Base-by-base conservation (phyloP, 768 basidiomycete species). In the Trametes coccinea region DNA sequence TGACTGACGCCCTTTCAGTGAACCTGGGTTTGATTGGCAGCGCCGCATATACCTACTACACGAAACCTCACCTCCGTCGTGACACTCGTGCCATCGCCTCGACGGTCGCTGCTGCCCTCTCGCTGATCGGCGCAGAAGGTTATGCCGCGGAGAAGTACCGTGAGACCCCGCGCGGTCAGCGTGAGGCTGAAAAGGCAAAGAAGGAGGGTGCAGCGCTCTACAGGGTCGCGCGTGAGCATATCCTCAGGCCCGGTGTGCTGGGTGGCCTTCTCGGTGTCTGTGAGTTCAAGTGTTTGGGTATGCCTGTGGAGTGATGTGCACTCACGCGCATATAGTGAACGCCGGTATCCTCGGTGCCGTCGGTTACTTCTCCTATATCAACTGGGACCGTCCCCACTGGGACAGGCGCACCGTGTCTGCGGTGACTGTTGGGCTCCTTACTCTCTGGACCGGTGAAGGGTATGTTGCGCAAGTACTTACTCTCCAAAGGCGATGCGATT, bases 11-110 rank as follows among this genome's bases (percentile, higher is more conserved):
- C 34, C 17, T 7, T 1, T n/a, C 59, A 90, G 89, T 89, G 50
- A 92, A 92, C 72, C 74, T 92, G 64, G 90, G 90, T 17, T 73
- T 92, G 17, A 67, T 92, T 30, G 82, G 82, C 1, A 81, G 82
- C 8, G 77, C 84, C 22, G 84, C 86, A 3, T 88, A 86, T 66
- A 76, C 80, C 7, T 84, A 88, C 66, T 91, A 90, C 73, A 78
- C 77, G 3, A 75, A 83, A 34, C 86, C 87, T 17, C 75, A 81
- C 53, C 77, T 88, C 31, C 86, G 87, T 22, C 77, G 79, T 56
- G 84, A 90, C 70, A 72, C 83, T 50, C 71, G 78, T 62, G 71
- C 80, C 55, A 70, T 91, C 69, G 74, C 84, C 54, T 75, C 84
- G 59, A 75, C 84, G 43, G 73, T 84, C 61, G 80, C 83, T 46